A percentile compares a stretch with the other conserved stretches of the same genome.
phyloP scores from a whole-genome alignment of 2,329 filamentous ascomycete species.

The Colletotrichum filicis region DNA sequence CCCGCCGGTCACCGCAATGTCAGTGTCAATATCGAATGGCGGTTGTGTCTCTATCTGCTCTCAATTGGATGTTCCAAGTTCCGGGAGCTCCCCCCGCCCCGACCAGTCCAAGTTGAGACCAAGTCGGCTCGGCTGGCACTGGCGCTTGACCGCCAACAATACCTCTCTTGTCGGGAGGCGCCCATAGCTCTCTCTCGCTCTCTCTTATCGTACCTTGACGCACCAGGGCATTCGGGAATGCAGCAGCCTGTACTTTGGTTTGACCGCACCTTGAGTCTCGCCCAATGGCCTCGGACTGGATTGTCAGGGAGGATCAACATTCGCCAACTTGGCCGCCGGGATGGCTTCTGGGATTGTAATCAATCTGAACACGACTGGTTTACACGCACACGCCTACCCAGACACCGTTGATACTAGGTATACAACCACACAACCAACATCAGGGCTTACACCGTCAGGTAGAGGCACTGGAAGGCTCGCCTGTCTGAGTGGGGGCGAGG shows the following conservation, averaged over 20 bases:
- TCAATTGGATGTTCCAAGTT: neutral
- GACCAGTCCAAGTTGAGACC: conserved; percentile 36
- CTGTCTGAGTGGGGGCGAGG: conserved; percentile 30
- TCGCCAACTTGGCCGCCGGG: conserved; percentile 14
- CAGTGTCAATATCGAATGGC: neutral
- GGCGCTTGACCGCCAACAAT: conserved; percentile 35
- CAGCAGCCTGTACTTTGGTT: conserved; percentile 3
- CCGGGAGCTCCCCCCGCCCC: conserved; percentile 26
- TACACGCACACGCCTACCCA: neutral
- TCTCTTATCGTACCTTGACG: neutral
- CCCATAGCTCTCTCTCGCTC: neutral
- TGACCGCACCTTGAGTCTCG: conserved; percentile 23
- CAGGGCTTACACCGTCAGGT: neutral
- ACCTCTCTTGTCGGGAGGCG: conserved; percentile 21
- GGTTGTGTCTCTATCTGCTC: neutral
- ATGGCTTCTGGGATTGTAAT: neutral
- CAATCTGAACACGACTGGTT: conserved; percentile 8
- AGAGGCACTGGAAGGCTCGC: neutral
- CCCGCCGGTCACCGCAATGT: conserved; percentile 26
- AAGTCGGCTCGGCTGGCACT: conserved; percentile 12
- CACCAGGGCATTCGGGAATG: neutral
- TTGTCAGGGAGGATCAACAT: conserved; percentile 32
- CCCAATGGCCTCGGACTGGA: conserved; percentile 31
- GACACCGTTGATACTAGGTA: neutral
- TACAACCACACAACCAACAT: neutral